Evolutionary conservation across 2,329 filamentous ascomycete species (phyloP).

Genomic region (Fusarium clavum): DNA sequence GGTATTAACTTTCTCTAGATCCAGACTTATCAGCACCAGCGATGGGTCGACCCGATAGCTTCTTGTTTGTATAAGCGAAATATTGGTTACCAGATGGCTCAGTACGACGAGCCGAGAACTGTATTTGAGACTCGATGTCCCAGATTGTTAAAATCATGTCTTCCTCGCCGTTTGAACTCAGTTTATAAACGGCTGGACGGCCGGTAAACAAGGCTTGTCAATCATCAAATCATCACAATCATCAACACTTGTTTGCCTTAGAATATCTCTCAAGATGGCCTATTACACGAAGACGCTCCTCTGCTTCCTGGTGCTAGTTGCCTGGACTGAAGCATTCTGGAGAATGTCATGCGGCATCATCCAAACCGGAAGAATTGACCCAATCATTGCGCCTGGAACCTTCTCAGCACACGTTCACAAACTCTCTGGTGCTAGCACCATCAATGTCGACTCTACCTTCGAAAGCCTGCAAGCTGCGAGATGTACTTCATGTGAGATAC

Average conservation of each 20-base stretch:
- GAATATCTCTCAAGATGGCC: constrained; percentile 21
- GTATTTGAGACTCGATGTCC: constrained; percentile 35
- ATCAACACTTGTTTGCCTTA: background rate
- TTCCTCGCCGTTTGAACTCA: constrained; percentile 1
- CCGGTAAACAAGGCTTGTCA: constrained; percentile 20
- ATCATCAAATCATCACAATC: background rate
- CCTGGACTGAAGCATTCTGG: constrained; percentile 37
- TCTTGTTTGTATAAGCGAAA: background rate
- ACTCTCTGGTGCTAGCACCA: constrained; percentile 41
- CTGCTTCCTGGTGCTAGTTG: constrained; percentile 17
- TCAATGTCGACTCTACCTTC: constrained; percentile 26
- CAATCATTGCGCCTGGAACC: constrained; percentile 35
- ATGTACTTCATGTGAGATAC: constrained; percentile 42
- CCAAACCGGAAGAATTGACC: constrained; percentile 40
- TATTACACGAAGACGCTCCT: constrained; percentile 17
- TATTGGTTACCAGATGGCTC: constrained; percentile 6
- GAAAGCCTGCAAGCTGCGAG: constrained; percentile 34
- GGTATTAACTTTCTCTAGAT: constrained; percentile 13
- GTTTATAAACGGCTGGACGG: background rate
- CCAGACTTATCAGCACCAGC: constrained; percentile 5
- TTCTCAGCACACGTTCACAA: constrained; percentile 42
- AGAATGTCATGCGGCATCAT: constrained; percentile 43
- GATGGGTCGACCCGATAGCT: constrained; percentile 9
- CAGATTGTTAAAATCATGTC: background rate
- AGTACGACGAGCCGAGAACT: constrained; percentile 1